These are phyloP conservation scores for Luzula sylvatica DNA, from an alignment of 176 grass and related monocot species.

Conservation along the genomic window DNA sequence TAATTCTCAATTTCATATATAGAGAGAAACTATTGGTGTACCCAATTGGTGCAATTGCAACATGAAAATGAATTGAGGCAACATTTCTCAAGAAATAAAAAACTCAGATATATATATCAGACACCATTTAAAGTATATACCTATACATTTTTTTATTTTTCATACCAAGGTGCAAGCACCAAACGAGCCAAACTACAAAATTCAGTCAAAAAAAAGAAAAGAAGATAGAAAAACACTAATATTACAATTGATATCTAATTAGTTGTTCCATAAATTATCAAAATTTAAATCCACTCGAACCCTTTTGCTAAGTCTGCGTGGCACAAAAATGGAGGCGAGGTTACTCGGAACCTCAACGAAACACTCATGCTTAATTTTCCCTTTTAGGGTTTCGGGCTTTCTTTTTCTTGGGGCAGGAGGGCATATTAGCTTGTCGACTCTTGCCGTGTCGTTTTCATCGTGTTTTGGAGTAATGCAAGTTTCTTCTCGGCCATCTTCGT, in stretches of 20 bases:
- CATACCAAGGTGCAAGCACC: neutral
- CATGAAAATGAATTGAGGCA: too few relatives aligned
- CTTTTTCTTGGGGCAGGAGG: constrained; percentile 59
- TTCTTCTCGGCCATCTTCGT: neutral
- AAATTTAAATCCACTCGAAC: constrained; percentile 30
- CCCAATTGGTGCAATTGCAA: too few relatives aligned
- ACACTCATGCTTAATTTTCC: constrained; percentile 36
- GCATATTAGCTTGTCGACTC: constrained; percentile 24
- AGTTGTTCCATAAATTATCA: neutral
- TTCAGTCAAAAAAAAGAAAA: constrained; percentile 4
- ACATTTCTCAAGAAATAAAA: neutral
- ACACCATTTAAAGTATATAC: neutral
- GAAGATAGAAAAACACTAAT: neutral
- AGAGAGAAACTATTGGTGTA: too few relatives aligned
- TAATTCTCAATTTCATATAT: too few relatives aligned
- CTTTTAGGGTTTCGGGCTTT: constrained; percentile 14
- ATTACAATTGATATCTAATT: constrained; percentile 11
- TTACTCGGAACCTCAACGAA: constrained; percentile 48
- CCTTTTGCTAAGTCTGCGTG: constrained; percentile 33
- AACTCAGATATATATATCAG: neutral
- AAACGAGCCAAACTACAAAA: constrained; percentile 13
- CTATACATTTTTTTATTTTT: constrained; percentile 19
- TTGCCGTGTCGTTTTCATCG: constrained; percentile 13
- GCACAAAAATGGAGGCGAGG: constrained; percentile 43
- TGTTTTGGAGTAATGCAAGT: constrained; percentile 53